phyloP scores from a whole-genome alignment of 73 alveolate genomes.

The Tetrahymena thermophila region DNA sequence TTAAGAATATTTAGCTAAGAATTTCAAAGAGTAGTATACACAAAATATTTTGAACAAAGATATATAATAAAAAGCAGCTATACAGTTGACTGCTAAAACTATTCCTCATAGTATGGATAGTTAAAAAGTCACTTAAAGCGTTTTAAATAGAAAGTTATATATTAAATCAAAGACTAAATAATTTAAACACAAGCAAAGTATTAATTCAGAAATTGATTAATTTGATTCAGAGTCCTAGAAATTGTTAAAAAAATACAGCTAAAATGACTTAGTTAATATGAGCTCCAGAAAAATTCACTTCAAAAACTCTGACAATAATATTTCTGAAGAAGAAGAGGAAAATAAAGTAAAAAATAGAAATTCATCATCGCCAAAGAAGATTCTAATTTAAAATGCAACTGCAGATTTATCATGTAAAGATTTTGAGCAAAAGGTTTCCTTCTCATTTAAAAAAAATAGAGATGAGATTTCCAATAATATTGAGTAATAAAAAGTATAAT shows the following conservation, averaged over 20 bases:
- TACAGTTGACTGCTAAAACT: neutral
- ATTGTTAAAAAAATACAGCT: neutral
- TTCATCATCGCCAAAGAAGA: neutral
- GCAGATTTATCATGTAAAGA: neutral
- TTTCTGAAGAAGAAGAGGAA: neutral
- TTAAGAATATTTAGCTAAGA: neutral
- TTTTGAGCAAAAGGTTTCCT: neutral
- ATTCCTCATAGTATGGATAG: neutral
- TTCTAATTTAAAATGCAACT: neutral
- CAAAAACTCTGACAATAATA: neutral
- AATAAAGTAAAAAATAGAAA: neutral
- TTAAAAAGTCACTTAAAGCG: neutral
- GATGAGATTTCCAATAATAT: neutral
- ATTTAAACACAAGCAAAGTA: neutral
- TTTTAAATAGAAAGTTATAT: neutral
- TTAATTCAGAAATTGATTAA: neutral
- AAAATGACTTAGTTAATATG: neutral
- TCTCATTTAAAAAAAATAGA: neutral
- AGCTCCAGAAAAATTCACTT: neutral
- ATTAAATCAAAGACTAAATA: neutral
- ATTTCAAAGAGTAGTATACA: neutral
- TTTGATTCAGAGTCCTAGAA: neutral
- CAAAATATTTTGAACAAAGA: neutral
- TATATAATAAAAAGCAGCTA: neutral
- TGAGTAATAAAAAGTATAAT: too few relatives aligned